These are phyloP conservation scores for Paratinospora sagittata DNA, from an alignment of 164 flowering plant species.

Conservation along the genomic window DNA sequence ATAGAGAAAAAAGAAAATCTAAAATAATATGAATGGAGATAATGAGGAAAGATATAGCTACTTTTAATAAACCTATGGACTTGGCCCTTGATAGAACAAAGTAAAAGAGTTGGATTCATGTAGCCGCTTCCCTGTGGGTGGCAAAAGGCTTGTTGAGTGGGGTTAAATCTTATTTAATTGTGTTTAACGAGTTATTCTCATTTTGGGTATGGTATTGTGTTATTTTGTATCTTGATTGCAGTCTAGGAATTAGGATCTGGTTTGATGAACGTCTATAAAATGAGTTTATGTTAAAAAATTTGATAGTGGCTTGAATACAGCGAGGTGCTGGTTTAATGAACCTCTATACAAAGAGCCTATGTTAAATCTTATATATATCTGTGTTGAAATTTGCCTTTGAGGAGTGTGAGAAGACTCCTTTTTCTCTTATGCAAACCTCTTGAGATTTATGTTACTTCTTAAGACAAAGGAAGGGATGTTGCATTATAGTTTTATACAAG, in stretches of 20 bases:
- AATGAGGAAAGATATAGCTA: too few species aligned
- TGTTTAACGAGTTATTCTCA: background rate
- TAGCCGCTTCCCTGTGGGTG: background rate
- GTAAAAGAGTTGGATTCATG: too few species aligned
- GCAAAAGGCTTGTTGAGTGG: background rate
- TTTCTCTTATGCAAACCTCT: background rate
- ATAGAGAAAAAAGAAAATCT: background rate
- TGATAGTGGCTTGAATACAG: background rate
- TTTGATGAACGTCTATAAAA: too few species aligned
- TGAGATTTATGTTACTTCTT: background rate
- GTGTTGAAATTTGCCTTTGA: background rate
- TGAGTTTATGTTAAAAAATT: background rate
- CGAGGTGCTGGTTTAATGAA: background rate
- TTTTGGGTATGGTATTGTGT: too few species aligned
- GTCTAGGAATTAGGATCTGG: too few species aligned
- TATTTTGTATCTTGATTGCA: too few species aligned
- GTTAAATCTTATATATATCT: background rate
- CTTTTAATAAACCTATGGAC: too few species aligned
- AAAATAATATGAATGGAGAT: background rate
- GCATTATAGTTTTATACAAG: too few species aligned
- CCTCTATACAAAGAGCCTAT: background rate
- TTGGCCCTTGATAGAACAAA: too few species aligned
- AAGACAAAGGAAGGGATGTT: background rate
- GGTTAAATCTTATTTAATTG: background rate
- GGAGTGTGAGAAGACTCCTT: background rate